phyloP scores from a whole-genome alignment of 768 basidiomycete genomes.

The Panellus pusillus region DNA sequence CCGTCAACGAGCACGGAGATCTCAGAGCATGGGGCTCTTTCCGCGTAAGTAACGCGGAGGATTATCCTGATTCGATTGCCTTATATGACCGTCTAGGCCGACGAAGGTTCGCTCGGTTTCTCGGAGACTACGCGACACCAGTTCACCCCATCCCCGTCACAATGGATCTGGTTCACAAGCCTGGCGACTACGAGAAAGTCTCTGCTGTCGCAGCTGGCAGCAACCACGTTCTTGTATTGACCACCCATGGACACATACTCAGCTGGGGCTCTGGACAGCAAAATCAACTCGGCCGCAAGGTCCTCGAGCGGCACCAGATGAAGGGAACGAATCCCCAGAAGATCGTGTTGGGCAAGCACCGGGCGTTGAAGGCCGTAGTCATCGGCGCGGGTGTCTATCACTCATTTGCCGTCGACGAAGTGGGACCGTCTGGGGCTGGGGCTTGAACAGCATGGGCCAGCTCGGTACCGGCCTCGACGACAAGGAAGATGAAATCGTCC shows the following conservation, averaged over 20 bases:
- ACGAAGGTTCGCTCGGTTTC: constrained; percentile 86
- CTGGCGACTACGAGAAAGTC: constrained; percentile 69
- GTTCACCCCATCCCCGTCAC: constrained; percentile 54
- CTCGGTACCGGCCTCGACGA: constrained; percentile 59
- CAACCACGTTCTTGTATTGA: constrained; percentile 89
- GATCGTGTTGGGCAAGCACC: constrained; percentile 63
- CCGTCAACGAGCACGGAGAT: constrained; percentile 76
- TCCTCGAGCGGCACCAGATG: constrained; percentile 84
- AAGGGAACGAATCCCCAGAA: constrained; percentile 89
- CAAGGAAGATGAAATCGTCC: constrained; percentile 52
- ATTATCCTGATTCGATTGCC: not conserved
- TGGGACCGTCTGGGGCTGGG: constrained; percentile 93
- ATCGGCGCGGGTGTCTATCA: constrained; percentile 84
- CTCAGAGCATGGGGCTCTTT: constrained; percentile 89
- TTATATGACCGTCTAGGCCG: constrained; percentile 44
- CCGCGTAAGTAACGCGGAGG: constrained; percentile 55
- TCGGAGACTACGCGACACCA: constrained; percentile 66
- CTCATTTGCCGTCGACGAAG: constrained; percentile 87
- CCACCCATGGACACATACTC: constrained; percentile 83
- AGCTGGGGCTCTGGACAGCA: constrained; percentile 92
- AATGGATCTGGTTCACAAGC: constrained; percentile 58
- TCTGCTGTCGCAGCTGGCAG: constrained; percentile 76
- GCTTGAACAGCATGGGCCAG: constrained; percentile 90
- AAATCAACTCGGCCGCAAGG: constrained; percentile 87
- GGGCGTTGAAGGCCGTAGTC: constrained; percentile 55